A percentile compares a stretch with the other conserved stretches of the same genome.
phyloP scores from a whole-genome alignment of 257 asterid species.

The Gynochthodes officinalis region DNA sequence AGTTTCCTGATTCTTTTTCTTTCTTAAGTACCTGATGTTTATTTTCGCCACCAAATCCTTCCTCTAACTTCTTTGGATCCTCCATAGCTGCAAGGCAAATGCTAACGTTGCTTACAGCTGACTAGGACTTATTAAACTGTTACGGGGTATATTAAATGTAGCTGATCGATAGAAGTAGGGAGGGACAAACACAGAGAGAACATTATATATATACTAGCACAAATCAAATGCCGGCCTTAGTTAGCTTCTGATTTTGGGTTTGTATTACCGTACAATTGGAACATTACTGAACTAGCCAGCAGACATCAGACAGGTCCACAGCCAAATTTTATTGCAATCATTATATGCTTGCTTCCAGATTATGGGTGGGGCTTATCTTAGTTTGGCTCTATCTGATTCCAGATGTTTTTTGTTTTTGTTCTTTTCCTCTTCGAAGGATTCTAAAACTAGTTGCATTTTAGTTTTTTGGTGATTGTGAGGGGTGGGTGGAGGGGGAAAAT shows the following conservation, averaged over 20 bases:
- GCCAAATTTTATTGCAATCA: background rate
- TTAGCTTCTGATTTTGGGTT: conserved; percentile 5
- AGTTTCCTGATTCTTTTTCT: conserved; percentile 12
- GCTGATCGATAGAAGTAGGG: background rate
- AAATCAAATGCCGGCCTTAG: conserved; percentile 36
- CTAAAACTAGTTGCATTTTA: no score
- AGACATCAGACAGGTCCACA: background rate
- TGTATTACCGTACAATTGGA: conserved; percentile 1
- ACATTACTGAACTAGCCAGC: no score
- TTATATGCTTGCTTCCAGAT: background rate
- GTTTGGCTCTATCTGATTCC: background rate
- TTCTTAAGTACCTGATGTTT: conserved; percentile 5
- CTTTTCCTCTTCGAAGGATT: no score
- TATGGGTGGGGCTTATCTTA: background rate
- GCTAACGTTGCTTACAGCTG: background rate
- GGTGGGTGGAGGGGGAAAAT: no score
- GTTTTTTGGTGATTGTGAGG: no score
- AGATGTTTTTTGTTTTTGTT: no score
- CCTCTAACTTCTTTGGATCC: conserved; percentile 47
- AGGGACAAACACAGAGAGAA: background rate
- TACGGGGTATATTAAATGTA: background rate
- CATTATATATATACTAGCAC: background rate
- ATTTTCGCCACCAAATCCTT: conserved; percentile 33
- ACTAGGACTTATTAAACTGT: background rate
- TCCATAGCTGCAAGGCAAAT: conserved; percentile 28